Conservation (phyloP, 495 filamentous ascomycete species). For the Darksidea phi region DNA sequence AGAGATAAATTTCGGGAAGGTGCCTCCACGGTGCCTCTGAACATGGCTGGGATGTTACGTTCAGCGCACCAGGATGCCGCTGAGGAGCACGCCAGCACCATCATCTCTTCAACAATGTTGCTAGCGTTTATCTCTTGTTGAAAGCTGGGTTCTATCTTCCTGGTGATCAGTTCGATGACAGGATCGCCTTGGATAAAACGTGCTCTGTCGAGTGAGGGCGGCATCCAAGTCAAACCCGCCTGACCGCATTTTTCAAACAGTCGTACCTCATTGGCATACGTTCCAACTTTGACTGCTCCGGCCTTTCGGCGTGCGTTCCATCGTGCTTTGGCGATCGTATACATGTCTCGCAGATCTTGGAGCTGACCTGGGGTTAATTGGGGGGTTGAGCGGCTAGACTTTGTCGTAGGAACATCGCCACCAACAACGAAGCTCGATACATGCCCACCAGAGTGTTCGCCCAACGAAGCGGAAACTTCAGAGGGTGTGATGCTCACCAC, state of each 20-base stretch:
- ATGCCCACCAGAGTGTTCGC: slow-evolving; percentile 32
- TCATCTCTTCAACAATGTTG: slow-evolving; percentile 59
- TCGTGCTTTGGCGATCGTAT: slow-evolving; percentile 30
- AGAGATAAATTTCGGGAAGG: slow-evolving; percentile 43
- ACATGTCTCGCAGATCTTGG: slow-evolving; percentile 28
- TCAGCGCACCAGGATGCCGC: slow-evolving; percentile 70
- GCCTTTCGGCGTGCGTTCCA: slow-evolving; percentile 20
- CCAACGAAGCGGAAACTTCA: slow-evolving; percentile 53
- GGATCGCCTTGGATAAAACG: slow-evolving; percentile 53
- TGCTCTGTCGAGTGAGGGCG: slow-evolving; percentile 31
- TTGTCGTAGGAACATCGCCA: slow-evolving; percentile 34
- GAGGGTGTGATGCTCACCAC: slow-evolving; percentile 72
- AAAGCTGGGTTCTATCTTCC: slow-evolving; percentile 41
- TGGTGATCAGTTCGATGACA: slow-evolving; percentile 46
- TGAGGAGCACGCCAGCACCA: slow-evolving; percentile 75
- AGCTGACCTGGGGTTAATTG: not conserved
- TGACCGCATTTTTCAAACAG: slow-evolving; percentile 22
- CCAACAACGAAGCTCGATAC: slow-evolving; percentile 46
- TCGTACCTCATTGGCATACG: not conserved
- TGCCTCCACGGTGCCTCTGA: slow-evolving; percentile 64
- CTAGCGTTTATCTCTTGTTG: slow-evolving; percentile 21
- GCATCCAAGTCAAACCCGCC: slow-evolving; percentile 33
- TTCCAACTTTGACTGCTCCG: slow-evolving; percentile 26
- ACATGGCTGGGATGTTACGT: slow-evolving; percentile 76
- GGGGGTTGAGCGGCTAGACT: not conserved